These are phyloP conservation scores for Saksenaea oblongispora DNA, from an alignment of 371 early-diverging fungal genomes.

Conservation along the genomic window DNA sequence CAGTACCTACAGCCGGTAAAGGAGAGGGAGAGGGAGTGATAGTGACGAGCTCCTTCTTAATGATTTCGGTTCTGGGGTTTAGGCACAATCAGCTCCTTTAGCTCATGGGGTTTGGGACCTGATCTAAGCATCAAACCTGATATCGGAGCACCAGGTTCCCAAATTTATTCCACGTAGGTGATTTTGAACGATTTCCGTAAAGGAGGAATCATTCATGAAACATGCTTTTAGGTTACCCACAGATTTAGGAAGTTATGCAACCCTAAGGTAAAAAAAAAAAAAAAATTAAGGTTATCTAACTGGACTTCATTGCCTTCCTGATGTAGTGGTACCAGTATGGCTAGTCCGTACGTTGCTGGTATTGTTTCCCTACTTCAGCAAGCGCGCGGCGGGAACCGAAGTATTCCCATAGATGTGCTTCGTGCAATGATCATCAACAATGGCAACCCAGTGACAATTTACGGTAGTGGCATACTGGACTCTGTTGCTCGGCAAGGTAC, in stretches of 20 bases:
- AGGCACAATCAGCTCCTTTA: constrained; percentile 40
- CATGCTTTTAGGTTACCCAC: constrained; percentile 28
- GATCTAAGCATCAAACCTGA: constrained; percentile 75
- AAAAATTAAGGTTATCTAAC: background rate
- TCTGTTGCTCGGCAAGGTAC: constrained; percentile 69
- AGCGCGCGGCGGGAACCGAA: constrained; percentile 30
- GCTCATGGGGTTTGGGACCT: constrained; percentile 74
- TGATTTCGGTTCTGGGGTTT: background rate
- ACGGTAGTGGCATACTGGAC: constrained; percentile 32
- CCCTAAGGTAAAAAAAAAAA: constrained; percentile 23
- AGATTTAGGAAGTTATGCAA: constrained; percentile 38
- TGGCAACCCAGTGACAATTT: constrained; percentile 42
- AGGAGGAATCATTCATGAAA: background rate
- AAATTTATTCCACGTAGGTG: constrained; percentile 71
- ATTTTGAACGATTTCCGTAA: background rate
- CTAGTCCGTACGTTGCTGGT: constrained; percentile 76
- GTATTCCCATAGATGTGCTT: constrained; percentile 16
- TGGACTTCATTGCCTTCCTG: background rate
- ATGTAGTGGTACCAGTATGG: constrained; percentile 67
- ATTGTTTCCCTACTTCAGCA: constrained; percentile 58
- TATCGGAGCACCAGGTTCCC: constrained; percentile 71
- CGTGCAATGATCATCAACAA: constrained; percentile 55
- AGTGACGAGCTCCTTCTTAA: too few species aligned
- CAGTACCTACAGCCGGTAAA: constrained; percentile 36
- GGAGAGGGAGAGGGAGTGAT: too few species aligned